Base-by-base conservation (phyloP, 805 yeast genomes). In the Metschnikowia sp. region DNA sequence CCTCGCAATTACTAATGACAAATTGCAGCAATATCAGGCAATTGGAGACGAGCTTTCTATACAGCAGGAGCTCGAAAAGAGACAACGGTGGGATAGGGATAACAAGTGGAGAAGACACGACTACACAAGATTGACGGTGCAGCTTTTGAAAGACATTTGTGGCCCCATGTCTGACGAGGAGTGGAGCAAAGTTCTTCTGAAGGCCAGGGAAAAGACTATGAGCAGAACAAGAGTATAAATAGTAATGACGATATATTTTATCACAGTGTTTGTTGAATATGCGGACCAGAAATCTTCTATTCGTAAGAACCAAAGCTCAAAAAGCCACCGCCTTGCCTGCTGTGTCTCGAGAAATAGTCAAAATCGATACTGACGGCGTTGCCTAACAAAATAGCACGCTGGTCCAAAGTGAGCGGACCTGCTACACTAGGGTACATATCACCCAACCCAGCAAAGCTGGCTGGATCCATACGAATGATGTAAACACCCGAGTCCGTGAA, bases 401-500 rank as follows among this genome's bases (percentile, higher is more conserved):
- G 87, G 62, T 86, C 95, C 37, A 89, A 67, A 4, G 84, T 78
- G 65, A 94, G 65, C 36, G 70, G 81, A 35, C 77, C 76, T 0
- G 80, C 68, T 3, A 76, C 74, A 3, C 70, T 62, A 2, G 83
- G 81, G 53, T 82, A 81, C 34, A 71, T 54, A 32, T 69, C 72
- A 12, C 75, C 81, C 56, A 83, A 66, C 0, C 85, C 88, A 3
- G 72, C 76, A 54, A 85, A 84, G 53, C 87, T 75, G 19, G 73
- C 73, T 1, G 86, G 84, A 58, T 88, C 96, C 87, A 90, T 86
- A 49, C 96, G 69, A 29, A 92, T 68, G 30, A 91, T 81, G 64
- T 94, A 92, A 1, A 89, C 91, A 52, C 98, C 98, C 0, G 97
- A 87, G 65, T 94, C 98, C 0, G 98, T 91, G 60, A 92, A 85